A percentile compares a stretch with the other conserved stretches of the same genome.
These are phyloP conservation scores for Mycena venus DNA, from an alignment of 768 basidiomycete genomes.

Conservation along the genomic window DNA sequence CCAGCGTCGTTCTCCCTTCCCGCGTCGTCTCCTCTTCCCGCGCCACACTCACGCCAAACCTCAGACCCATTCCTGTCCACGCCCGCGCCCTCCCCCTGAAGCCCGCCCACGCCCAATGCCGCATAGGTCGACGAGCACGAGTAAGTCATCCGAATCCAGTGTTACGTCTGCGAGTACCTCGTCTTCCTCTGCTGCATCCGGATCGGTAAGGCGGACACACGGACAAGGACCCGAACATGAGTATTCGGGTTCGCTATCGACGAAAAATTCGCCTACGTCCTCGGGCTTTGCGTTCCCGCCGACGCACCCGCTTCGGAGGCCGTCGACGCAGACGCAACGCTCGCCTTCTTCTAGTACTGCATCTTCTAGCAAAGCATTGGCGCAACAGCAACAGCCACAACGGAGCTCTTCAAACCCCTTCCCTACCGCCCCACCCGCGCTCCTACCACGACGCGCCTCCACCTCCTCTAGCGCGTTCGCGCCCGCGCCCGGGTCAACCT, in stretches of 20 bases:
- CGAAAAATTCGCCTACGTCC: background rate
- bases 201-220: too few relatives aligned
- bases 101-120: background rate
- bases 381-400: background rate
- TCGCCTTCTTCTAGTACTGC: background rate
- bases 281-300: background rate
- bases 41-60: background rate
- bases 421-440: constrained; percentile 6
- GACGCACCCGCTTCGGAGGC: constrained; percentile 23
- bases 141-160: background rate
- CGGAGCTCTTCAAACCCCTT: constrained; percentile 8
- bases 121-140: background rate
- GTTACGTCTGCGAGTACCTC: background rate
- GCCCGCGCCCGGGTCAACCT: background rate
- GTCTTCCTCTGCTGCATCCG: background rate
- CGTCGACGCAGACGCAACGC: background rate
- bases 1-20: too few relatives aligned
- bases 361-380: background rate
- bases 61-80: constrained; percentile 25
- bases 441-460: constrained; percentile 18
- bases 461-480: background rate
- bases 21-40: background rate
- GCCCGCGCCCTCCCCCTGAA: constrained; percentile 31
- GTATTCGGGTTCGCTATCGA: constrained; percentile 12
- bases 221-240: background rate